Evolutionary conservation across 1,284 basidiomycete species (phyloP), one percentile per base, ranked within the genome.

Genomic region (Apiotrichum mycotoxinovorans): DNA sequence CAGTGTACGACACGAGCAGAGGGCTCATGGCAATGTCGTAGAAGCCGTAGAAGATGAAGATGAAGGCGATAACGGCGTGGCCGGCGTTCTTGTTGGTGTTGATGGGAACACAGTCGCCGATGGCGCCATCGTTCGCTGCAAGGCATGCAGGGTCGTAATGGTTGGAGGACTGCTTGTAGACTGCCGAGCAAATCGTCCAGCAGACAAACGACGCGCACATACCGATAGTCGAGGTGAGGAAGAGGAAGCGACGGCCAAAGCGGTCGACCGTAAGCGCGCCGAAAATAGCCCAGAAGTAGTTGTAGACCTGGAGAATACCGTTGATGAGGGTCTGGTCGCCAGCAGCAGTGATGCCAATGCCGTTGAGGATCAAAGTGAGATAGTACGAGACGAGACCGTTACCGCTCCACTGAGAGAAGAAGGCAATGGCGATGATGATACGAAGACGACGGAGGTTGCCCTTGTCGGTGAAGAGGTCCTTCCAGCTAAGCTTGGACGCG

Each of bases 101-200:
- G 42, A 51, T 41, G 18, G 59, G 48, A 18, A 53, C 54, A 42
- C 60, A 61, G 15, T 85, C 80, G 55, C 85, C 67, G 27, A 52
- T 54, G 62, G 66, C 65, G 79, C 85, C 89, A 74, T 42, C 27
- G 47, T 53, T 38, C n/a, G 17, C 47, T 3, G 56, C 49, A 18
- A 61, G 26, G 37, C 57, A 56, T 1, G 15, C 49, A 5, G 51
- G 54, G 17, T 48, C 57, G 14, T 65, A 58, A 1, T 73, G 68
- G 10, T 73, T 61, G 9, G 44, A 57, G 4, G 38, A 44, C 37
- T 49, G 44, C n/a, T 62, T 37, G 62, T 66, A 90, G 50, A 82
- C 68, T 1, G 85, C 84, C 20, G 85, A 85, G 73, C 85, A 85
- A 54, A 85, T 81, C 1, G 88, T 89, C 79, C 88, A 87, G 57